Conservation (phyloP, 2,329 filamentous ascomycete genomes). For the Lizonia empirigonia region DNA sequence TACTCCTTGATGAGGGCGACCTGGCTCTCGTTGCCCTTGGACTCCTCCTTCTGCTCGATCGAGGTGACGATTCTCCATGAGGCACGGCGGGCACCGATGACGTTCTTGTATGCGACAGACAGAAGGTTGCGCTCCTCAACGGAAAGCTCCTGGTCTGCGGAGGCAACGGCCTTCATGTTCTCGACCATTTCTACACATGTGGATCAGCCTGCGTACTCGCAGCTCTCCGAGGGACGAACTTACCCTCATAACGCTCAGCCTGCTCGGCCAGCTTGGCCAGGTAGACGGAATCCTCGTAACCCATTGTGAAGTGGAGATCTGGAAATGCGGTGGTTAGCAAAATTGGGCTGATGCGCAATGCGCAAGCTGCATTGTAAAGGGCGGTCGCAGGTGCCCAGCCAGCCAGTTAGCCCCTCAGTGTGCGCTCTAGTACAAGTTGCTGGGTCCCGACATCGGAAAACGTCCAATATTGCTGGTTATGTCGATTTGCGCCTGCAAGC, state of each 20-base stretch:
- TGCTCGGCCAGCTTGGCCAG: slow-evolving; percentile 99
- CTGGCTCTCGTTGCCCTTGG: slow-evolving; percentile 93
- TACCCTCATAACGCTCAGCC: slow-evolving; percentile 99
- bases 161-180: slow-evolving; percentile 99
- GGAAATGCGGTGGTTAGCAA: slow-evolving; percentile 31
- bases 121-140: slow-evolving; percentile 98
- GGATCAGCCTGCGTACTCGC: slow-evolving; percentile 23
- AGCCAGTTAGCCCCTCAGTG: slow-evolving; percentile 25
- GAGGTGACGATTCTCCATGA: slow-evolving; percentile 98
- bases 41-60: slow-evolving; percentile 99
- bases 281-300: slow-evolving; percentile 99
- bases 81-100: slow-evolving; percentile 93
- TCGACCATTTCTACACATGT: slow-evolving; percentile 86
- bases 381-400: slow-evolving; percentile 21
- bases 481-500: background rate
- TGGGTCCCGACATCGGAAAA: background rate
- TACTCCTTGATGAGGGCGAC: slow-evolving; percentile 95
- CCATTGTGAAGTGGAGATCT: slow-evolving; percentile 71
- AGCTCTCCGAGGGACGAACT: slow-evolving; percentile 24
- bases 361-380: slow-evolving; percentile 19
- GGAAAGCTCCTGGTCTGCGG: slow-evolving; percentile 68
- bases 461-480: background rate
- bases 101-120: slow-evolving; percentile 98
- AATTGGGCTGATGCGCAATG: slow-evolving; percentile 16
- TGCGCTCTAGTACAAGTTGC: slow-evolving; percentile 18